These are phyloP conservation scores for Esteya vermicola DNA, from an alignment of 2,329 filamentous ascomycete genomes.

Conservation along the genomic window DNA sequence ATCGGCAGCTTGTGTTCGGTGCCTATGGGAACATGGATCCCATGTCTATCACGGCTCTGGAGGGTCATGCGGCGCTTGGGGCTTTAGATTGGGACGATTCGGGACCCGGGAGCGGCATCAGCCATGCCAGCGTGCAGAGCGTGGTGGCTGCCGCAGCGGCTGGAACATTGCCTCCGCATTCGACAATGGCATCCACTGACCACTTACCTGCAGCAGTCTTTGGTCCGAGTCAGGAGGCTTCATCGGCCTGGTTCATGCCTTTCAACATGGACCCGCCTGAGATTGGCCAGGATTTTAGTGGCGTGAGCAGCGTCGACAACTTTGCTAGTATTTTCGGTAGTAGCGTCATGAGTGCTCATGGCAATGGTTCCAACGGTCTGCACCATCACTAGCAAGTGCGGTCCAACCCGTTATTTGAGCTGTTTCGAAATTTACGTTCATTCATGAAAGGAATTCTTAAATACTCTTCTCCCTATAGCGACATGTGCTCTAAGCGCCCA, in stretches of 20 bases:
- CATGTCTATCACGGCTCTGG: constrained; percentile 23
- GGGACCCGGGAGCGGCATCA: constrained; percentile 4
- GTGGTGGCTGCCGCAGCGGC: constrained; percentile 1
- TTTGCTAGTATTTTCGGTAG: constrained; percentile 34
- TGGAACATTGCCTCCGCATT: too few relatives aligned
- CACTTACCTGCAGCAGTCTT: constrained; percentile 5
- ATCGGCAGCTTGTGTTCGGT: constrained; percentile 62
- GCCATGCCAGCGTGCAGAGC: too few relatives aligned
- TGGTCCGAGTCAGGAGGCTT: constrained; percentile 27
- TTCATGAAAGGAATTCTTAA: too few relatives aligned
- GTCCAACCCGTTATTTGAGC: too few relatives aligned
- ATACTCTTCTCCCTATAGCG: too few relatives aligned
- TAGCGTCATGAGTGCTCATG: constrained; percentile 15
- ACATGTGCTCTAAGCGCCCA: too few relatives aligned
- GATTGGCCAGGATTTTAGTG: constrained; percentile 31
- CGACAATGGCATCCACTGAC: background rate
- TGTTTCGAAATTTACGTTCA: too few relatives aligned
- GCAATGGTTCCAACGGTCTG: constrained; percentile 18
- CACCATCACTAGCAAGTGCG: constrained; percentile 9
- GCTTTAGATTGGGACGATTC: constrained; percentile 24
- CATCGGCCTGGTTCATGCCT: constrained; percentile 78
- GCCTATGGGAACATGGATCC: constrained; percentile 46
- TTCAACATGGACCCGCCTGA: constrained; percentile 78
- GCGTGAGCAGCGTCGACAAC: constrained; percentile 28
- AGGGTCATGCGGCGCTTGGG: constrained; percentile 27